Evolutionary conservation across 106 monocot species (phyloP).

Genomic region (Apostasia ramifera): DNA sequence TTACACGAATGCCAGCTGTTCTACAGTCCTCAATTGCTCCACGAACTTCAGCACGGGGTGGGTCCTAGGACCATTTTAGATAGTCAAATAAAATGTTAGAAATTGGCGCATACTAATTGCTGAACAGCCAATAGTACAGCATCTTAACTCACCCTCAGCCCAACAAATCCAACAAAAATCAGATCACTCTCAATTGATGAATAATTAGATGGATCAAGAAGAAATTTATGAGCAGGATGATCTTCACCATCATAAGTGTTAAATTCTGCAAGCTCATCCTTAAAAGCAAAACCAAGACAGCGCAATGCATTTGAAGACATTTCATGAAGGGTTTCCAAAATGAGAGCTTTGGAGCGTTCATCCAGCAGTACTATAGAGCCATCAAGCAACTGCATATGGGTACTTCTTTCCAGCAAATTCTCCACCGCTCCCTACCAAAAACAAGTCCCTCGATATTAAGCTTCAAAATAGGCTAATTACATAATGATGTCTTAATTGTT

Average conservation of each 20-base stretch:
- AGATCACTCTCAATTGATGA: conserved; percentile 69
- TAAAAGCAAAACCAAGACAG: conserved; percentile 89
- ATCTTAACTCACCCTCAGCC: conserved; percentile 48
- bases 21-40: conserved; percentile 83
- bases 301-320: conserved; percentile 73
- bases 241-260: conserved; percentile 74
- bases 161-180: conserved; percentile 74
- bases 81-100: conserved; percentile 15
- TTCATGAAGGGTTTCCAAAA: conserved; percentile 49
- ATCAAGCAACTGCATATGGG: conserved; percentile 59
- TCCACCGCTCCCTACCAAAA: conserved; percentile 81
- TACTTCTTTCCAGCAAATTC: conserved; percentile 70
- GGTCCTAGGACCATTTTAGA: conserved; percentile 49
- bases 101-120: conserved; percentile 4
- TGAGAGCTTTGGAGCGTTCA: conserved; percentile 29
- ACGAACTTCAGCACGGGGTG: conserved; percentile 76
- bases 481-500: no score
- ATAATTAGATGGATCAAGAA: conserved; percentile 76
- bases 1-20: conserved; percentile 75
- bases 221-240: conserved; percentile 71
- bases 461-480: no score
- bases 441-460: no score
- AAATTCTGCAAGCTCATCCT: conserved; percentile 63
- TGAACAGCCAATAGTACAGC: conserved; percentile 3
- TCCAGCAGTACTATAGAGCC: conserved; percentile 62